A percentile compares a stretch with the other conserved stretches of the same genome.
Conservation (phyloP, 2,329 filamentous ascomycete species). For the Scedosporium boydii region DNA sequence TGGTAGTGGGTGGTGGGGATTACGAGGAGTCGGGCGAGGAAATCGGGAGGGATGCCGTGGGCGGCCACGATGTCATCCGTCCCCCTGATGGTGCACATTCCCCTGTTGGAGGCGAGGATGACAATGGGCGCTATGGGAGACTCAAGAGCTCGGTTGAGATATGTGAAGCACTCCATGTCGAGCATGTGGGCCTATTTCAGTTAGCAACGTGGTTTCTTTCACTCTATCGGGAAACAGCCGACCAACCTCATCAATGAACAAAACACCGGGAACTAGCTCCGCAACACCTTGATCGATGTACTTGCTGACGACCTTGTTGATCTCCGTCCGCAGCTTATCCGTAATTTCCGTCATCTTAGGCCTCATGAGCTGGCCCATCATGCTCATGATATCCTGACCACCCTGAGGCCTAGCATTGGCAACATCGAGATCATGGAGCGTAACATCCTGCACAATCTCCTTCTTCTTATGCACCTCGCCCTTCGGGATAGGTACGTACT, state of each 20-base stretch:
- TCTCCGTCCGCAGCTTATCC: conserved; percentile 88
- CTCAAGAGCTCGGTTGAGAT: conserved; percentile 96
- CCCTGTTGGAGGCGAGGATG: conserved; percentile 93
- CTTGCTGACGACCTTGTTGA: conserved; percentile 98
- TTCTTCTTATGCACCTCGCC: conserved; percentile 99
- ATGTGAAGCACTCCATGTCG: conserved; percentile 98
- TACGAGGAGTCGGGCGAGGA: conserved; percentile 88
- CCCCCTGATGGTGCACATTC: conserved; percentile 85
- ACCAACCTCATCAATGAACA: conserved; percentile 94
- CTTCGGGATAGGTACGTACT: conserved; percentile 98
- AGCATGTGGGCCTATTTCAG: conserved; percentile 78
- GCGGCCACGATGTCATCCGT: conserved; percentile 74
- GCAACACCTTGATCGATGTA: conserved; percentile 98
- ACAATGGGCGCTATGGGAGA: conserved; percentile 92
- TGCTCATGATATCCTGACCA: conserved; percentile 99
- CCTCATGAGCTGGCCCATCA: conserved; percentile 99
- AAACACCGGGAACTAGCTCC: conserved; percentile 91
- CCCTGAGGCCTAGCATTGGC: conserved; percentile 93
- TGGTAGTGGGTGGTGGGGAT: conserved; percentile 89
- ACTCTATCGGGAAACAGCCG: neutral
- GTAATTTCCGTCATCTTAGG: conserved; percentile 99
- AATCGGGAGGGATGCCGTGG: conserved; percentile 89
- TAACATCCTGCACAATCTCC: conserved; percentile 98
- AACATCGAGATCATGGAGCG: conserved; percentile 90
- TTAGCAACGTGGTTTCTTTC: neutral